These are phyloP conservation scores for Candida takata DNA, from an alignment of 805 yeast species.

Conservation along the genomic window DNA sequence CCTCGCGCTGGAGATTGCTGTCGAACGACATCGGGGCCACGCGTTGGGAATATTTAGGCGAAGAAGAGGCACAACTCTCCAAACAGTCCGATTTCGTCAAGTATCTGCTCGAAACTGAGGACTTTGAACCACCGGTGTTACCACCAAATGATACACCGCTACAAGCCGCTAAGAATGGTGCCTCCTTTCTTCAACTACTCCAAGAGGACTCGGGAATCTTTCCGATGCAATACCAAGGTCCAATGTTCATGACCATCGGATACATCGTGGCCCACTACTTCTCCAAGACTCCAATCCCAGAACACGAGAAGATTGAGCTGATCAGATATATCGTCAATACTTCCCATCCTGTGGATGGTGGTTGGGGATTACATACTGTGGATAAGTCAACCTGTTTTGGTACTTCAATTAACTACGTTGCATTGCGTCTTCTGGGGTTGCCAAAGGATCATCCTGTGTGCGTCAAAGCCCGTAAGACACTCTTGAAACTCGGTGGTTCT, in stretches of 20 bases:
- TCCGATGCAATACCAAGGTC: conserved; percentile 93
- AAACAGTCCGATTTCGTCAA: conserved; percentile 52
- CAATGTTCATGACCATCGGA: conserved; percentile 95
- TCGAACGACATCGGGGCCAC: conserved; percentile 71
- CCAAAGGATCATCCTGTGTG: conserved; percentile 69
- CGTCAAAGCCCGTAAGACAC: conserved; percentile 62
- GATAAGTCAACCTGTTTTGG: conserved; percentile 97
- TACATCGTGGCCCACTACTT: conserved; percentile 70
- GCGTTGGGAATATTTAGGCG: conserved; percentile 62
- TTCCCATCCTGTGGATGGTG: conserved; percentile 98
- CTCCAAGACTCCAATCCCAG: conserved; percentile 61
- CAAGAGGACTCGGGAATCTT: conserved; percentile 74
- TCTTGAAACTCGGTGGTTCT: conserved; percentile 81
- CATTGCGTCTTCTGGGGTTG: conserved; percentile 75
- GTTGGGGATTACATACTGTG: conserved; percentile 93
- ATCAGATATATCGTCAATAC: conserved; percentile 83
- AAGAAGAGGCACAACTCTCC: conserved; percentile 21
- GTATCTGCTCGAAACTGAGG: conserved; percentile 41
- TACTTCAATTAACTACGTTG: conserved; percentile 79
- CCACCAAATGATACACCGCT: conserved; percentile 33
- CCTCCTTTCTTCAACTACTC: conserved; percentile 55
- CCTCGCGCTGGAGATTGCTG: conserved; percentile 64
- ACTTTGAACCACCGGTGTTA: conserved; percentile 32
- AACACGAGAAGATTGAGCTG: conserved; percentile 58
- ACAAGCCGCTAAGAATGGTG: conserved; percentile 69